Conservation (phyloP, 2,329 filamentous ascomycete genomes). For the Phialophora expanda region DNA sequence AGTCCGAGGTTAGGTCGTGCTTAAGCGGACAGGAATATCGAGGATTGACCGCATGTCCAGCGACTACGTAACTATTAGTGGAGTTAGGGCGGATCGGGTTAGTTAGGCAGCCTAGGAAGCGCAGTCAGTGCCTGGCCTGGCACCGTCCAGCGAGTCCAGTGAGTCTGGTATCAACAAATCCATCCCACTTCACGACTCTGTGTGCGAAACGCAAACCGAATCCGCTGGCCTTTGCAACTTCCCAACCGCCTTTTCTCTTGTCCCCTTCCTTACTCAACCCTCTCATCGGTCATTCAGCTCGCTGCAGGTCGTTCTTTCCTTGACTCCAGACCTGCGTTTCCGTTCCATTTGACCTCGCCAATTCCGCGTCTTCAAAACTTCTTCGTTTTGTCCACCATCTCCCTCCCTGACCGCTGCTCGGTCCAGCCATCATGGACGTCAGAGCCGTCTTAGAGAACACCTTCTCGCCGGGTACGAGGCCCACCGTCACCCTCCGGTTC, state of each 20-base stretch:
- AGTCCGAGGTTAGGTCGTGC: not conserved
- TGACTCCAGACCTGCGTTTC: slow-evolving; percentile 34
- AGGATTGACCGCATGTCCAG: slow-evolving; percentile 10
- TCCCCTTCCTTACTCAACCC: slow-evolving; percentile 11
- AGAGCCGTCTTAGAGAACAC: slow-evolving; percentile 97
- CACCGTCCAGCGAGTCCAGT: not conserved
- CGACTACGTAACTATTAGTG: slow-evolving; percentile 2
- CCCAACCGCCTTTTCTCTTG: slow-evolving; percentile 19
- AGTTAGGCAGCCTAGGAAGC: slow-evolving; percentile 14
- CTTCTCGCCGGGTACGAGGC: slow-evolving; percentile 81
- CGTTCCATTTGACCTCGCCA: slow-evolving; percentile 7
- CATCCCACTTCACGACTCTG: slow-evolving; percentile 28
- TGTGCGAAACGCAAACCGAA: slow-evolving; percentile 25
- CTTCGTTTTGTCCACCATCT: slow-evolving; percentile 22
- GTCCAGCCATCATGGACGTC: slow-evolving; percentile 78
- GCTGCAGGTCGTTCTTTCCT: slow-evolving; percentile 37
- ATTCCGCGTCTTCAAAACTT: slow-evolving; percentile 19
- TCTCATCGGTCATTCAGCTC: not conserved
- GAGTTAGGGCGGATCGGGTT: slow-evolving; percentile 1
- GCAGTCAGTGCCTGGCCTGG: slow-evolving; percentile 15
- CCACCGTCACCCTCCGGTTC: slow-evolving; percentile 22
- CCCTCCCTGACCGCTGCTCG: slow-evolving; percentile 33
- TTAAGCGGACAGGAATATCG: slow-evolving; percentile 7
- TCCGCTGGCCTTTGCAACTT: slow-evolving; percentile 23
- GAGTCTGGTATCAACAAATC: slow-evolving; percentile 21